Evolutionary conservation across 768 basidiomycete species (phyloP).

Genomic region (Ramaria sp.): DNA sequence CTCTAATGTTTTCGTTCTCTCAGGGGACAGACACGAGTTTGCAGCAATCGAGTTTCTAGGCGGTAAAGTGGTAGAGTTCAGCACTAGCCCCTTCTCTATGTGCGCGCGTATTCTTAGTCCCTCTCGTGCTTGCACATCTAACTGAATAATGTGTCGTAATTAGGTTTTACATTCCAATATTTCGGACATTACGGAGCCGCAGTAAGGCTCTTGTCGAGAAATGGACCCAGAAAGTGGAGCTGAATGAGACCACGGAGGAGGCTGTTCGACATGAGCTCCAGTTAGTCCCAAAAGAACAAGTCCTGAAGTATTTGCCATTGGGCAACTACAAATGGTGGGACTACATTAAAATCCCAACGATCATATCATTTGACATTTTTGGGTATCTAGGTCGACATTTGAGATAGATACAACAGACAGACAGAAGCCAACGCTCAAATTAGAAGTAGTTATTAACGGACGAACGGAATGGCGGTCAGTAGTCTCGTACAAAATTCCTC

Average conservation of each 20-base stretch:
- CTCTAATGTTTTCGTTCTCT: constrained; percentile 59
- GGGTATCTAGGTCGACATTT: constrained; percentile 41
- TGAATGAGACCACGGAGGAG: constrained; percentile 4
- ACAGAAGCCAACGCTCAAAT: constrained; percentile 36
- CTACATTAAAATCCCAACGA: not conserved
- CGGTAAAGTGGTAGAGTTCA: constrained; percentile 45
- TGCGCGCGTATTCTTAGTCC: not conserved
- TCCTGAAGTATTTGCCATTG: constrained; percentile 46
- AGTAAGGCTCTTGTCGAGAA: constrained; percentile 23
- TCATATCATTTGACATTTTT: not conserved
- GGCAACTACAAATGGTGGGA: constrained; percentile 61
- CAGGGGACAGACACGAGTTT: constrained; percentile 74
- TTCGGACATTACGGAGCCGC: constrained; percentile 36
- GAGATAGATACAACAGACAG: constrained; percentile 55
- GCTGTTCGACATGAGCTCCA: constrained; percentile 25
- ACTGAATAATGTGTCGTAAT: constrained; percentile 8
- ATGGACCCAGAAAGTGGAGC: not conserved
- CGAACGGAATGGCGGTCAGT: constrained; percentile 39
- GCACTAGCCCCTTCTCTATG: constrained; percentile 60
- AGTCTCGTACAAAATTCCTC: not conserved
- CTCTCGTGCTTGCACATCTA: not conserved
- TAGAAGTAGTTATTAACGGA: constrained; percentile 56
- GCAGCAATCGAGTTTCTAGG: constrained; percentile 54
- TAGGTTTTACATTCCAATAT: constrained; percentile 46
- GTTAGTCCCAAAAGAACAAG: constrained; percentile 41